Conservation (phyloP, 176 grass and related monocot species). For the Lolium perenne region DNA sequence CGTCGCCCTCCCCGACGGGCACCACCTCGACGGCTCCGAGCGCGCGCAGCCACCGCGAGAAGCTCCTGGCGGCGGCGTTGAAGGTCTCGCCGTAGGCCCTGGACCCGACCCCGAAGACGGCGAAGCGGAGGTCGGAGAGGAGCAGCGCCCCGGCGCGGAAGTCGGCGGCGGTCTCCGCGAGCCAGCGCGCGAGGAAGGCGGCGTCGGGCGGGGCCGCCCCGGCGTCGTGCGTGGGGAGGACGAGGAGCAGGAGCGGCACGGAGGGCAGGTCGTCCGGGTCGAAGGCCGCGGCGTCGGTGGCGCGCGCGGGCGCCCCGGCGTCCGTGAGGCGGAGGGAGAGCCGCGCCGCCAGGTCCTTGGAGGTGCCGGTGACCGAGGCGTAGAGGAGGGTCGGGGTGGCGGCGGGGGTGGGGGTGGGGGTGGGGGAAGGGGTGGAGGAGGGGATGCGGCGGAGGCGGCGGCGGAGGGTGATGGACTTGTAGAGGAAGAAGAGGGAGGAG, state of each 20-base stretch:
- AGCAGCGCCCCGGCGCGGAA: constrained; percentile 74
- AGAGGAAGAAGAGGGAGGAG: constrained; percentile 72
- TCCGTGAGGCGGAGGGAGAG: constrained; percentile 51
- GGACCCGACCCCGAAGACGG: constrained; percentile 83
- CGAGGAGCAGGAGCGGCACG: constrained; percentile 59
- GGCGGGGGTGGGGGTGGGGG: not conserved
- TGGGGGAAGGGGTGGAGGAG: not conserved
- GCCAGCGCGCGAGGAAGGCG: constrained; percentile 65
- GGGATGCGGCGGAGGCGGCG: constrained; percentile 47
- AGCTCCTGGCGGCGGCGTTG: constrained; percentile 77
- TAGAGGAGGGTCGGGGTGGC: constrained; percentile 64
- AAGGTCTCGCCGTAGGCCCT: constrained; percentile 65
- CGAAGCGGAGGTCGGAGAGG: constrained; percentile 70
- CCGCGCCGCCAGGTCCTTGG: constrained; percentile 60
- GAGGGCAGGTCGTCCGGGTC: constrained; percentile 74
- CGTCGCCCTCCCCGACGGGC: constrained; percentile 71
- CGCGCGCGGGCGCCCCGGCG: constrained; percentile 34
- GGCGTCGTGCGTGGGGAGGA: constrained; percentile 77
- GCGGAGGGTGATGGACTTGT: constrained; percentile 71
- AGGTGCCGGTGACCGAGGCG: constrained; percentile 73
- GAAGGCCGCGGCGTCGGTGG: constrained; percentile 60
- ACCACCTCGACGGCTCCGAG: constrained; percentile 78
- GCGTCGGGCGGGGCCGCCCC: constrained; percentile 60
- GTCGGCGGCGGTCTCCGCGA: constrained; percentile 66
- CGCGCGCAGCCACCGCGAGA: constrained; percentile 75